Base-by-base conservation (phyloP, 2,329 filamentous ascomycete species). In the Neocucurbitaria cava region DNA sequence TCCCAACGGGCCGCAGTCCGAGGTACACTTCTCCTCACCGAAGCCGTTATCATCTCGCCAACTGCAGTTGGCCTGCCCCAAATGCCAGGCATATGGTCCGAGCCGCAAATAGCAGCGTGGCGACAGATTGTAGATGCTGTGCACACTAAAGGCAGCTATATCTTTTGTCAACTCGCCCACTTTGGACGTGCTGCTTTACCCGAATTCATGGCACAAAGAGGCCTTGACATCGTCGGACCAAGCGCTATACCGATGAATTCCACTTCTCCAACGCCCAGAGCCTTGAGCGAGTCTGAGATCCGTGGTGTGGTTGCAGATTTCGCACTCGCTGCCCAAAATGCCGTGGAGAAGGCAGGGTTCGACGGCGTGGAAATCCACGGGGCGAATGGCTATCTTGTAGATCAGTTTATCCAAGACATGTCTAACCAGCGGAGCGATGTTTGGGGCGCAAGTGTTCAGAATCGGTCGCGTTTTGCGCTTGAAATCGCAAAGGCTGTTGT, bases 351-450 rank as follows among this genome's bases (percentile, higher is more conserved):
- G 46, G 83, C 82, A 1, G 83, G 83, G 0, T 83, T 86, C 59
- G 87, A 89, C 63, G 84, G 84, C 1, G 79, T 90, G 17, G 87
- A 81, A 57, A 70, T 81, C 18, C 77, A 80, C 59, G 78, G 72
- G 26, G 86, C 86, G 1, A 87, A 89, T 61, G 87, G 87, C 2
- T 91, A 90, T 66, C 78, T 91, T 1, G 71, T 89, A 13, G 82
- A 83, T 49, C 82, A 88, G 62, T 92, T 91, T 71, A 77, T 88
- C 17, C 87, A 85, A 59, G 81, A 83, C 56, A 79, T 73, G 8
- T 76, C 77, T 61, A 88, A 88, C 73, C 74, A 77, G 44, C 78
- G 85, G 1, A 82, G 69, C 1, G 81, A 83, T 54, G 5, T 61
- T 49, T 33, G 82, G 77, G 74, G 81, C 74, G 81, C 80, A 1